Conservation (phyloP, 208 protist genomes). For the Crithidia fasciculata region DNA sequence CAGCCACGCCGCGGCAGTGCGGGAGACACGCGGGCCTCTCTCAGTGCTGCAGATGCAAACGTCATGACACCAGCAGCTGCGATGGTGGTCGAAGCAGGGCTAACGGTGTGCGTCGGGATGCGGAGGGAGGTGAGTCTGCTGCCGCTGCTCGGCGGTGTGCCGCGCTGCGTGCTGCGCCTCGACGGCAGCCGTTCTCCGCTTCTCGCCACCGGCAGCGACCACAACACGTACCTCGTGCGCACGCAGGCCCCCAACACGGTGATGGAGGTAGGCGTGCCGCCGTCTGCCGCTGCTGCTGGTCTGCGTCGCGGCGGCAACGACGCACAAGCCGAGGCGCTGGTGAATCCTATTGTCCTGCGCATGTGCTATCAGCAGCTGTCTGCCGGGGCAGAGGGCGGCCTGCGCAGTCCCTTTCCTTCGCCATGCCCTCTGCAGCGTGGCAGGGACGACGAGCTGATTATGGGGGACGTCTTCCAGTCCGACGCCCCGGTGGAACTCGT, state of each 20-base stretch:
- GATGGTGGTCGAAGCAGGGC: constrained; percentile 25
- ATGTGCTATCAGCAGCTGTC: constrained; percentile 5
- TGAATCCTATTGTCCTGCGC: constrained; percentile 22
- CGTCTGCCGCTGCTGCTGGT: constrained; percentile 24
- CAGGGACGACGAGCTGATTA: constrained; percentile 27
- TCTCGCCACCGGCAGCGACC: constrained; percentile 34
- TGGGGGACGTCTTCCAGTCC: constrained; percentile 37
- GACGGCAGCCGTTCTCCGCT: constrained; percentile 36
- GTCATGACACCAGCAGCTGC: neutral
- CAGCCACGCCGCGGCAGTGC: neutral
- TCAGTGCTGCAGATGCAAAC: neutral
- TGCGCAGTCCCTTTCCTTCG: neutral
- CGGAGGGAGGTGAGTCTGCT: constrained; percentile 67
- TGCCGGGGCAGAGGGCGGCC: neutral
- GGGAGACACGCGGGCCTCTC: neutral
- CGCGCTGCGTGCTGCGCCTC: constrained; percentile 60
- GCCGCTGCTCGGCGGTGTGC: constrained; percentile 56
- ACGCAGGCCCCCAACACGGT: constrained; percentile 33
- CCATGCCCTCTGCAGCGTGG: neutral
- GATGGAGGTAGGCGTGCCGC: constrained; percentile 37
- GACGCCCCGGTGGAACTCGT: constrained; percentile 31
- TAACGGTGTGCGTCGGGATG: constrained; percentile 75
- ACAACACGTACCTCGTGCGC: constrained; percentile 36
- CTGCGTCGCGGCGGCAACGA: neutral
- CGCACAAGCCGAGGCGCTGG: neutral